Conservation (phyloP, 1,284 basidiomycete genomes). For the Tetrapyrgos nigripes region DNA sequence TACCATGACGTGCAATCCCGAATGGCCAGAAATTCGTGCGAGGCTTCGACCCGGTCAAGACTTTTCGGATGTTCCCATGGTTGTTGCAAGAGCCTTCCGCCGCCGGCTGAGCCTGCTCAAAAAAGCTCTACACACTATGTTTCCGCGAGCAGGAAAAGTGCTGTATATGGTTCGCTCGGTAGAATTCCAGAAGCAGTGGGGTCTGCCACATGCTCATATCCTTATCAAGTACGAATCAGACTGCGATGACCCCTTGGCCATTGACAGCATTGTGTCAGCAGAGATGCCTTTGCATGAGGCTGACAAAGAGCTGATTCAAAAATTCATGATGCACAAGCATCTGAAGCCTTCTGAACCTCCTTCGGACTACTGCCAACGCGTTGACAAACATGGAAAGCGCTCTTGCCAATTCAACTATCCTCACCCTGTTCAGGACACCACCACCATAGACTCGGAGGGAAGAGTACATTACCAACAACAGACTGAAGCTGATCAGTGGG, state of each 20-base stretch:
- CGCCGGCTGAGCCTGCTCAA: constrained; percentile 28
- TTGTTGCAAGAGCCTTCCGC: constrained; percentile 42
- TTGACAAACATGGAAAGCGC: too few relatives aligned
- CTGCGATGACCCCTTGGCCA: constrained; percentile 18
- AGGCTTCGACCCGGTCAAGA: constrained; percentile 37
- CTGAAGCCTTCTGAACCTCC: constrained; percentile 4
- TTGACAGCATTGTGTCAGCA: constrained; percentile 38
- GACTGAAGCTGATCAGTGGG: constrained; percentile 26
- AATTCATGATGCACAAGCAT: constrained; percentile 40
- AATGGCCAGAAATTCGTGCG: constrained; percentile 42
- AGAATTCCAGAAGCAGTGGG: constrained; percentile 45
- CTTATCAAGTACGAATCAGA: constrained; percentile 32
- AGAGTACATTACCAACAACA: too few relatives aligned
- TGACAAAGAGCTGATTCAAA: constrained; percentile 28
- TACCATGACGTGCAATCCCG: constrained; percentile 45
- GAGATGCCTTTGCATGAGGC: constrained; percentile 32
- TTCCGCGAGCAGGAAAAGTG: constrained; percentile 25
- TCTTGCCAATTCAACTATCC: too few relatives aligned
- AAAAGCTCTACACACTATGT: constrained; percentile 30
- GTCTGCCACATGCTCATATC: constrained; percentile 45
- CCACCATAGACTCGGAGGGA: too few relatives aligned
- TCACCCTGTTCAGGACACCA: too few relatives aligned
- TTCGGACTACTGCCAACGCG: too few relatives aligned
- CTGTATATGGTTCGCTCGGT: constrained; percentile 38
- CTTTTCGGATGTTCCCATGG: constrained; percentile 36